Percentiles rank a stretch among this genome's conserved stretches.
Evolutionary conservation across 2,329 filamentous ascomycete genomes (phyloP).

Genomic region (Sordariomycetes sp.): DNA sequence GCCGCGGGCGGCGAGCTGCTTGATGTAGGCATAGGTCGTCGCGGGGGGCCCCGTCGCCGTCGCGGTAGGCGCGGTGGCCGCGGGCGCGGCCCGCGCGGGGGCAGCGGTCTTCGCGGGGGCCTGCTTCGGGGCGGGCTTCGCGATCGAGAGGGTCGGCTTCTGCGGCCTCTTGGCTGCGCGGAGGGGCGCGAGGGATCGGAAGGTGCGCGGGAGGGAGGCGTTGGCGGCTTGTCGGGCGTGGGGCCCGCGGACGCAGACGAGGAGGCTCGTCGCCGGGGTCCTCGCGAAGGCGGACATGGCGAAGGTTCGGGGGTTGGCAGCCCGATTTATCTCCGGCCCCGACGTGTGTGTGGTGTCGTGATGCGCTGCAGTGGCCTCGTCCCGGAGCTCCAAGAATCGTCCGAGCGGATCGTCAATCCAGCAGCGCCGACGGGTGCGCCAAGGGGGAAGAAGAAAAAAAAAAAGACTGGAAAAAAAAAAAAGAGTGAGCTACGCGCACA

Average conservation of each 20-base stretch:
- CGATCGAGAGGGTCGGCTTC: not conserved
- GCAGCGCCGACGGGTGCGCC: too few species aligned
- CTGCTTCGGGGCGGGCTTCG: not conserved
- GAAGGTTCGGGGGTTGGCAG: not conserved
- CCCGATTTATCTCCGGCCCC: too few species aligned
- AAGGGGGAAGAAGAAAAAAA: too few species aligned
- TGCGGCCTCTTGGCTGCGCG: not conserved
- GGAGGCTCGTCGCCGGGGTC: conserved; percentile 1
- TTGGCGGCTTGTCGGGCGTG: conserved; percentile 4
- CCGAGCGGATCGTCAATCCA: not conserved
- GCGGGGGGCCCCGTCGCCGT: conserved; percentile 6
- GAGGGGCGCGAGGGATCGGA: conserved; percentile 6
- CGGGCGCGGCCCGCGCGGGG: conserved; percentile 3
- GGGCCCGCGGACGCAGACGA: conserved; percentile 1
- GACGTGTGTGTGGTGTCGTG: not conserved
- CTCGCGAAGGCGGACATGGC: conserved; percentile 3
- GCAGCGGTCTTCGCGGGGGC: conserved; percentile 1
- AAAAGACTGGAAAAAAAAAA: not conserved
- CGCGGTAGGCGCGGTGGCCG: conserved; percentile 4
- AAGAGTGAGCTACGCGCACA: not conserved
- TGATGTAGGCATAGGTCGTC: conserved; percentile 30
- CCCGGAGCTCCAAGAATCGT: not conserved
- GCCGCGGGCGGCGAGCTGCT: conserved; percentile 40
- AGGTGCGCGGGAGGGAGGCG: conserved; percentile 2
- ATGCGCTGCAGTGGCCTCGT: not conserved